Evolutionary conservation across 1,139 yeast genomes (phyloP).

Genomic region (Hansenula anomala): DNA sequence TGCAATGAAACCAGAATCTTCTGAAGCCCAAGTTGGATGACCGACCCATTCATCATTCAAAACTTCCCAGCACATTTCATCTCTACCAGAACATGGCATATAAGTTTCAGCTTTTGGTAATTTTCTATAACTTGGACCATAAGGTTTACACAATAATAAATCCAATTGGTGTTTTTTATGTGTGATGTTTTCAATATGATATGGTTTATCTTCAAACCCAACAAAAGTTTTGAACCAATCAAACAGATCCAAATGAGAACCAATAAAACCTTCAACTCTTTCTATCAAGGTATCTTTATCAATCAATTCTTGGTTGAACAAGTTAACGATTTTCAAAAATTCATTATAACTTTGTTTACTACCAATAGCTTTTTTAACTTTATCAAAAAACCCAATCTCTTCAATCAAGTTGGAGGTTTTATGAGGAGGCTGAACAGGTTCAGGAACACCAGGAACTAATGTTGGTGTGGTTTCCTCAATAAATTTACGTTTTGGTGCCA

Average conservation of each 20-base stretch:
- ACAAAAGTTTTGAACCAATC: slow-evolving; percentile 92
- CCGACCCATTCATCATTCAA: slow-evolving; percentile 99
- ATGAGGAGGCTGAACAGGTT: slow-evolving; percentile 71
- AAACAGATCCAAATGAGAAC: slow-evolving; percentile 72
- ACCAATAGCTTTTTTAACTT: slow-evolving; percentile 84
- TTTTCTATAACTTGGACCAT: slow-evolving; percentile 91
- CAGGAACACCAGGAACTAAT: slow-evolving; percentile 80
- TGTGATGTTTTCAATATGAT: slow-evolving; percentile 79
- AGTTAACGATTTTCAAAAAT: slow-evolving; percentile 78
- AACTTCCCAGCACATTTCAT: slow-evolving; percentile 99
- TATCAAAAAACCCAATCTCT: slow-evolving; percentile 87
- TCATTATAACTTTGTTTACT: slow-evolving; percentile 89
- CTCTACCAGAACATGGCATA: slow-evolving; percentile 98
- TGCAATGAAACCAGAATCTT: slow-evolving; percentile 96
- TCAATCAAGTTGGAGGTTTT: slow-evolving; percentile 64
- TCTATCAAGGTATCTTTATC: slow-evolving; percentile 80
- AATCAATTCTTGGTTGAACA: slow-evolving; percentile 86
- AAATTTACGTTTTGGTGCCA: slow-evolving; percentile 24
- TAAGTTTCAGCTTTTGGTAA: slow-evolving; percentile 92
- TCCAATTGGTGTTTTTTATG: slow-evolving; percentile 90
- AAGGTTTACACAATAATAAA: slow-evolving; percentile 74
- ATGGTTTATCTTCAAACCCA: slow-evolving; percentile 74
- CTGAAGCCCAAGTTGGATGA: slow-evolving; percentile 99
- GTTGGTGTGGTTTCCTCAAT: slow-evolving; percentile 52
- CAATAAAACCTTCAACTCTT: slow-evolving; percentile 80